These are phyloP conservation scores for Tolypocladium capitatum DNA, from an alignment of 2,329 filamentous ascomycete species.

Conservation along the genomic window DNA sequence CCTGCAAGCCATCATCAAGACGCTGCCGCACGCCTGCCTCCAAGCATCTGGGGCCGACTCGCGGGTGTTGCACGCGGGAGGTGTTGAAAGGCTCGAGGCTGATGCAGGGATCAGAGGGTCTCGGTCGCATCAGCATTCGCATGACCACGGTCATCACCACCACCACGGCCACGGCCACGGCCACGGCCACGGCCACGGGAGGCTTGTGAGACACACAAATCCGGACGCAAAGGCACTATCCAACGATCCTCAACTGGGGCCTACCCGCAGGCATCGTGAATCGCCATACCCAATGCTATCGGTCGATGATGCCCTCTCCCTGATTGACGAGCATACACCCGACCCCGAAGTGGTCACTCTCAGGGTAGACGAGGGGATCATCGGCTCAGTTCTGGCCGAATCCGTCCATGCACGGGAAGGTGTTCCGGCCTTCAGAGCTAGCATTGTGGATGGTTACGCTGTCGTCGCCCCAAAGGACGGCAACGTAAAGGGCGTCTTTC, in stretches of 20 bases:
- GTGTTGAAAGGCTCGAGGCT: conserved; percentile 68
- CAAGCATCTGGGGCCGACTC: conserved; percentile 80
- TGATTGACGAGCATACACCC: conserved; percentile 65
- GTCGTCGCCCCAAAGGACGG: conserved; percentile 53
- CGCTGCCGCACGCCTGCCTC: conserved; percentile 88
- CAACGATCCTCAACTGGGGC: conserved; percentile 47
- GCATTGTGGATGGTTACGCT: conserved; percentile 94
- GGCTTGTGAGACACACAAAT: conserved; percentile 60
- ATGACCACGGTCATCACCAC: conserved; percentile 21
- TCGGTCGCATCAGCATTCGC: conserved; percentile 19
- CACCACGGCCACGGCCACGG: conserved; percentile 33
- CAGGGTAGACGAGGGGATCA: conserved; percentile 50
- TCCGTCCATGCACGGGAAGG: conserved; percentile 68
- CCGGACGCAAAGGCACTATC: conserved; percentile 43
- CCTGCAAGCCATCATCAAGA: conserved; percentile 72
- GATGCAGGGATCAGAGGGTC: conserved; percentile 54
- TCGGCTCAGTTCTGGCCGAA: conserved; percentile 69
- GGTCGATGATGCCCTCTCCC: conserved; percentile 63
- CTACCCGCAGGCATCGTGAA: conserved; percentile 60
- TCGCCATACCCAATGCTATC: conserved; percentile 89
- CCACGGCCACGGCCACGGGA: conserved; percentile 37
- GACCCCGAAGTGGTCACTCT: conserved; percentile 39
- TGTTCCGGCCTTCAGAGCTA: conserved; percentile 87
- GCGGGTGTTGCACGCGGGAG: conserved; percentile 63
- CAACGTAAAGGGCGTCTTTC: conserved; percentile 65